Evolutionary conservation across 2,329 filamentous ascomycete genomes (phyloP).

Genomic region (Penicillium fuscoglaucum): DNA sequence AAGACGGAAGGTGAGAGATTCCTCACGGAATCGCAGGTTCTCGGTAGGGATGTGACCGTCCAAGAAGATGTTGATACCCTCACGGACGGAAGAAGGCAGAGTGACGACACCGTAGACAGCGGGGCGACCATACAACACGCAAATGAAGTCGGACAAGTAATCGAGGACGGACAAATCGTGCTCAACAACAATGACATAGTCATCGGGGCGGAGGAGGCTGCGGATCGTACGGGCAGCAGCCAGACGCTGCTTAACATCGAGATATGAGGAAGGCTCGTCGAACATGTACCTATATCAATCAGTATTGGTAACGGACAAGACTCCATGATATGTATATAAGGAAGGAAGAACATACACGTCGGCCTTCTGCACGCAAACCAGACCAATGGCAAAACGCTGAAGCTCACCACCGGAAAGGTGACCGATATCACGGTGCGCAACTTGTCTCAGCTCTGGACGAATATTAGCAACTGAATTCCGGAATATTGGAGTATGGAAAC

Average conservation of each 20-base stretch:
- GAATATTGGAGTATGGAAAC: not conserved
- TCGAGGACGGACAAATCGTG: constrained; percentile 98
- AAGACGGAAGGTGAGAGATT: constrained; percentile 93
- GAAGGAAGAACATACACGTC: constrained; percentile 64
- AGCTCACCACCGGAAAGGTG: constrained; percentile 95
- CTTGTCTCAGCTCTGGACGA: constrained; percentile 73
- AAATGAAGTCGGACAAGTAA: constrained; percentile 98
- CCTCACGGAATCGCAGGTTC: constrained; percentile 96
- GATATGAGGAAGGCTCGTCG: constrained; percentile 96
- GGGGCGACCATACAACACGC: constrained; percentile 91
- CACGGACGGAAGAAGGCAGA: constrained; percentile 89
- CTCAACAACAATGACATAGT: constrained; percentile 98
- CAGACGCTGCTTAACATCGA: constrained; percentile 98
- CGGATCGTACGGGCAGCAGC: constrained; percentile 90
- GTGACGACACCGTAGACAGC: constrained; percentile 98
- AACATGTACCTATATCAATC: constrained; percentile 79
- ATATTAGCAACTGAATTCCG: constrained; percentile 16
- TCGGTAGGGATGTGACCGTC: constrained; percentile 98
- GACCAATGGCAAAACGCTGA: constrained; percentile 95
- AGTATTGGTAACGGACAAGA: constrained; percentile 16
- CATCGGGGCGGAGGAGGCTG: constrained; percentile 79
- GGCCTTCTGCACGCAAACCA: constrained; percentile 91
- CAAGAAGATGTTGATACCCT: constrained; percentile 99
- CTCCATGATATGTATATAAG: not conserved
- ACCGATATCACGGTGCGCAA: constrained; percentile 87